A percentile compares a stretch with the other conserved stretches of the same genome.
Conservation (phyloP, 305 asterid genomes). For the Lippia alba region DNA sequence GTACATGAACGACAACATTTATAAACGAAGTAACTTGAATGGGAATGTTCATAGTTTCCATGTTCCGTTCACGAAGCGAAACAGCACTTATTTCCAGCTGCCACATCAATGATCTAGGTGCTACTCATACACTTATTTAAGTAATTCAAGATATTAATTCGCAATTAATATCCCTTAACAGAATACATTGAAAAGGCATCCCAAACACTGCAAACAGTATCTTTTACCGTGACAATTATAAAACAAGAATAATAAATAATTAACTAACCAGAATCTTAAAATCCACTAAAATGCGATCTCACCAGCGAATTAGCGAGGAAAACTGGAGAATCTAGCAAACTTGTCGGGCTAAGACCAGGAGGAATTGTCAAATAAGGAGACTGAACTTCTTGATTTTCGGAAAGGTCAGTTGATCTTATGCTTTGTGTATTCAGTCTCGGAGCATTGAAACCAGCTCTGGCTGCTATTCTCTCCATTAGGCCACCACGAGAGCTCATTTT, state of each 20-base stretch:
- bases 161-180: neutral
- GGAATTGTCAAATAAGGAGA: constrained; percentile 71
- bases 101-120: neutral
- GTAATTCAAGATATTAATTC: too few species aligned
- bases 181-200: neutral
- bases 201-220: too few species aligned
- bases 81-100: neutral
- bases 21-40: neutral
- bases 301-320: constrained; percentile 72
- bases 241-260: too few species aligned
- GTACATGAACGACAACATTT: neutral
- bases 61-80: constrained; percentile 3
- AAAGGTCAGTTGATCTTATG: constrained; percentile 54
- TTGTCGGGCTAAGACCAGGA: constrained; percentile 79
- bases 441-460: constrained; percentile 78
- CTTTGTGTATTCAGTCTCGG: constrained; percentile 73
- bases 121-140: too few species aligned
- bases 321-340: constrained; percentile 80
- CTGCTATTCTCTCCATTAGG: constrained; percentile 71
- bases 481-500: constrained; percentile 55
- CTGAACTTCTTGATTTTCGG: constrained; percentile 50
- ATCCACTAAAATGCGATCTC: constrained; percentile 21
- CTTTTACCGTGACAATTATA: too few species aligned
- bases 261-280: neutral
- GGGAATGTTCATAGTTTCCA: neutral